Evolutionary conservation across 2,329 filamentous ascomycete genomes (phyloP).

Genomic region (Zopfia rhizophila): DNA sequence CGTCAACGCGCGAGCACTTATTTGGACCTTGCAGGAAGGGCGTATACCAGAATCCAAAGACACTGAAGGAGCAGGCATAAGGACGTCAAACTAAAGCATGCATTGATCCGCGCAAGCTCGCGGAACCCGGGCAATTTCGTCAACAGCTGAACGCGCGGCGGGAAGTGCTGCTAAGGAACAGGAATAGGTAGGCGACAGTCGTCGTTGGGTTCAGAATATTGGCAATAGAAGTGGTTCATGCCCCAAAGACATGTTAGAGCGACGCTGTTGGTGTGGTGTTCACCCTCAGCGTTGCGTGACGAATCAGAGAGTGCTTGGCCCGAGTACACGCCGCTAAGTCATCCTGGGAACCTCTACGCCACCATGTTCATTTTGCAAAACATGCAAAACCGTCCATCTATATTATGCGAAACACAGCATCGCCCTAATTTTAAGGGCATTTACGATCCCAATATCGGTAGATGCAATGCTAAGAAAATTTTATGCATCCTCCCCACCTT

Average conservation of each 20-base stretch:
- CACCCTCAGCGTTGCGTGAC: not conserved
- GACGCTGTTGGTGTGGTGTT: not conserved
- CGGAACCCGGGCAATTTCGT: constrained; percentile 34
- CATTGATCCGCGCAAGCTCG: constrained; percentile 47
- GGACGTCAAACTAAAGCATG: constrained; percentile 42
- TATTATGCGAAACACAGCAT: constrained; percentile 7
- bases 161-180: not conserved
- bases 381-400: no score
- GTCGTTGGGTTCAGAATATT: constrained; percentile 14
- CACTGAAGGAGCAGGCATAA: constrained; percentile 49
- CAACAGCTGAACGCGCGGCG: constrained; percentile 18
- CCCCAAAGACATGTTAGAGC: not conserved
- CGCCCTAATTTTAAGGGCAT: not conserved
- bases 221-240: constrained; percentile 4
- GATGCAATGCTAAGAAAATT: constrained; percentile 2
- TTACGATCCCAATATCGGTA: not conserved
- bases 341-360: no score
- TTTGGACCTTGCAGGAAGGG: constrained; percentile 3
- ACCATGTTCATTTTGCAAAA: no score
- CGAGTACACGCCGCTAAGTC: no score
- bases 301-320: not conserved
- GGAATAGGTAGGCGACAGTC: not conserved
- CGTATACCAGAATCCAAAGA: constrained; percentile 52
- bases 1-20: constrained; percentile 34
- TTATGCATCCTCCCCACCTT: constrained; percentile 2